Percentiles rank a stretch among this genome's conserved stretches.
Evolutionary conservation across 352 stramenopile species (phyloP).

Genomic region (Thraustochytrium sp.): DNA sequence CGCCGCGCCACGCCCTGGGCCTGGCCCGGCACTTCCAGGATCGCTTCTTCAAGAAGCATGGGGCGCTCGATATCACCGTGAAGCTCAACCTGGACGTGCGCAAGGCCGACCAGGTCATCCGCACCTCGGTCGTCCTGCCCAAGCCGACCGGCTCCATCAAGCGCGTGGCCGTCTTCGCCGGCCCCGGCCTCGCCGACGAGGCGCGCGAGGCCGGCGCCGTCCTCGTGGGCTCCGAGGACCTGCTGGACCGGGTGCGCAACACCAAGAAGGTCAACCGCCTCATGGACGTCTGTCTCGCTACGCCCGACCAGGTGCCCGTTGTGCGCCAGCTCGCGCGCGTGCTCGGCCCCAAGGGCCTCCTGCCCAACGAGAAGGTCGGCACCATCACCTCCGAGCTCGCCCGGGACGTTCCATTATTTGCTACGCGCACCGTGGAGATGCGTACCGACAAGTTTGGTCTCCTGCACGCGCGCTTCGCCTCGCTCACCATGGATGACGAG

Average conservation of each 20-base stretch:
- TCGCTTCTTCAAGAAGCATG: neutral
- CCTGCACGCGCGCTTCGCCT: conserved; percentile 75
- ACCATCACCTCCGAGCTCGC: conserved; percentile 85
- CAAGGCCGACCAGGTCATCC: conserved; percentile 46
- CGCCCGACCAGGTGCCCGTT: conserved; percentile 84
- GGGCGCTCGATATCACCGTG: conserved; percentile 43
- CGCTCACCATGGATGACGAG: conserved; percentile 77
- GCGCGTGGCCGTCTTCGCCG: conserved; percentile 77
- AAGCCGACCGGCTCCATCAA: conserved; percentile 71
- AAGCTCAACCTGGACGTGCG: conserved; percentile 45
- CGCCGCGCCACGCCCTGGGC: neutral
- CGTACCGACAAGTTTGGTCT: conserved; percentile 80
- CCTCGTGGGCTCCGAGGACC: conserved; percentile 77
- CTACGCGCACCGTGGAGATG: conserved; percentile 45
- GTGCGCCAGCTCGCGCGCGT: conserved; percentile 77
- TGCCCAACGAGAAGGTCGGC: conserved; percentile 95
- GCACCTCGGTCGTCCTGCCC: conserved; percentile 54
- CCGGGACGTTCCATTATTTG: conserved; percentile 60
- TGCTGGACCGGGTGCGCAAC: conserved; percentile 66
- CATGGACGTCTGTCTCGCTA: conserved; percentile 66
- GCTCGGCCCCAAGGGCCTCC: conserved; percentile 88
- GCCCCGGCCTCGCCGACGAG: conserved; percentile 74
- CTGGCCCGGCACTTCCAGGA: neutral
- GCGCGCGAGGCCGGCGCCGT: conserved; percentile 75
- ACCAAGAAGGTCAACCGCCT: conserved; percentile 79